Percentiles rank a stretch among this genome's conserved stretches.
phyloP scores from a whole-genome alignment of 208 protist species.

The Leishmania mexicana region DNA sequence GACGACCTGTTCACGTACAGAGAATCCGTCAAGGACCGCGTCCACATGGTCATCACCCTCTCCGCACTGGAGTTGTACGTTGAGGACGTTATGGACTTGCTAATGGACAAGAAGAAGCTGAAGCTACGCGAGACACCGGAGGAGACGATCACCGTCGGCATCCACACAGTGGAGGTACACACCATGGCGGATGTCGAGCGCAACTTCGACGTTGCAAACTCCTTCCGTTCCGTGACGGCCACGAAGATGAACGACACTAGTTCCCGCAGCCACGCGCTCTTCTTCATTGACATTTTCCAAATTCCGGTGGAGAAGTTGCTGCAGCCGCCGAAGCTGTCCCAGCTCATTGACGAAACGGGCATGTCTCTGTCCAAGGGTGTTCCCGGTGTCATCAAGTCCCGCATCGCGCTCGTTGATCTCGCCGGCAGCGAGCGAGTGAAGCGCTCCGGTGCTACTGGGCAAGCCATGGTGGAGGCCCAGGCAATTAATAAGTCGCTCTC shows the following conservation, averaged over 20 bases:
- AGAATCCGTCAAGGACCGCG: slow-evolving; percentile 34
- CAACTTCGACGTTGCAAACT: slow-evolving; percentile 79
- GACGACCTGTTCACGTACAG: slow-evolving; percentile 83
- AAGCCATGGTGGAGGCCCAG: slow-evolving; percentile 90
- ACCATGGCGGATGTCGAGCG: slow-evolving; percentile 74
- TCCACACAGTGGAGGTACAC: slow-evolving; percentile 66
- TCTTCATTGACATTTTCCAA: slow-evolving; percentile 92
- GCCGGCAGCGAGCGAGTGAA: slow-evolving; percentile 94
- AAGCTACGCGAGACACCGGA: slow-evolving; percentile 82
- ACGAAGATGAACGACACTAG: slow-evolving; percentile 93
- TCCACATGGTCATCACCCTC: slow-evolving; percentile 78
- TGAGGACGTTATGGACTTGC: slow-evolving; percentile 88
- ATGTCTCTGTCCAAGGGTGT: slow-evolving; percentile 40
- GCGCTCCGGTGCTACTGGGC: slow-evolving; percentile 81
- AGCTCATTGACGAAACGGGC: slow-evolving; percentile 61
- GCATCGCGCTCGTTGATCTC: slow-evolving; percentile 96
- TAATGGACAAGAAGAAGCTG: slow-evolving; percentile 79
- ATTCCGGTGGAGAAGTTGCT: slow-evolving; percentile 23
- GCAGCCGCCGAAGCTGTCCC: slow-evolving; percentile 37
- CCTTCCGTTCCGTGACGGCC: slow-evolving; percentile 69
- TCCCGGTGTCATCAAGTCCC: slow-evolving; percentile 84
- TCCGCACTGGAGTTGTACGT: slow-evolving; percentile 90
- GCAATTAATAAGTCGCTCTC: slow-evolving; percentile 92
- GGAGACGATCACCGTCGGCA: slow-evolving; percentile 66
- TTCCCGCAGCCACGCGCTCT: slow-evolving; percentile 89